A percentile compares a stretch with the other conserved stretches of the same genome.
phyloP scores from a whole-genome alignment of 2,329 filamentous ascomycete genomes.

The Stromatinia cepivora region DNA sequence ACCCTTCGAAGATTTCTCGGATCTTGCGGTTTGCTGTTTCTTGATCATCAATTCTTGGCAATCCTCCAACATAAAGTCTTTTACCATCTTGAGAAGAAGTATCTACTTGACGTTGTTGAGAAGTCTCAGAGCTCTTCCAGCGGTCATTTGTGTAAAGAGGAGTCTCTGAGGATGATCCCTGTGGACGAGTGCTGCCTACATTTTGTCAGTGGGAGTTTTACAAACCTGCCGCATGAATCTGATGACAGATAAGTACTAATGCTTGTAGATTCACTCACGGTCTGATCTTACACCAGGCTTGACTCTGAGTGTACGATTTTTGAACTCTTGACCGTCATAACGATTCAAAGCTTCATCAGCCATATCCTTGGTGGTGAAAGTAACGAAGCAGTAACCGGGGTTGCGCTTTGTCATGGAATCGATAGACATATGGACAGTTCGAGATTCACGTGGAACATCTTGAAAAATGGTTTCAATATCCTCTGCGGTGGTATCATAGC shows the following conservation, averaged over 20 bases:
- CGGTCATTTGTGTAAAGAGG: conserved; percentile 29
- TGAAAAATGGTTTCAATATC: conserved; percentile 52
- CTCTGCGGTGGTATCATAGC: conserved; percentile 51
- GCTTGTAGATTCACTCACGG: conserved; percentile 24
- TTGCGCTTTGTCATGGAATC: conserved; percentile 69
- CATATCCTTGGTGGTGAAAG: conserved; percentile 58
- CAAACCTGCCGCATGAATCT: not conserved
- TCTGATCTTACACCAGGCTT: conserved; percentile 55
- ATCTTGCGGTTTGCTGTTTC: conserved; percentile 50
- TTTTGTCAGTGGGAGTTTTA: conserved; percentile 5
- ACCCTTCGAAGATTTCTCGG: conserved; percentile 49
- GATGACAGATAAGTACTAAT: not conserved
- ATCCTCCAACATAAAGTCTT: conserved; percentile 53
- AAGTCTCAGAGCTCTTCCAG: conserved; percentile 33
- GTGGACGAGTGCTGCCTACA: conserved; percentile 17
- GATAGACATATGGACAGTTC: conserved; percentile 66
- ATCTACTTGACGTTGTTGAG: conserved; percentile 24
- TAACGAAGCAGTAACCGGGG: conserved; percentile 74
- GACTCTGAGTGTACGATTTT: conserved; percentile 61
- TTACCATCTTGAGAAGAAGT: conserved; percentile 41
- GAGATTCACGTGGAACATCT: conserved; percentile 45
- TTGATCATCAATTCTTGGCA: conserved; percentile 52
- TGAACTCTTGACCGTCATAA: conserved; percentile 55
- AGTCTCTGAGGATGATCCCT: conserved; percentile 5
- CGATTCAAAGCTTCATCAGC: conserved; percentile 59